Base-by-base conservation (phyloP, 441 rosid species). In the Gossypium schwendimanii region DNA sequence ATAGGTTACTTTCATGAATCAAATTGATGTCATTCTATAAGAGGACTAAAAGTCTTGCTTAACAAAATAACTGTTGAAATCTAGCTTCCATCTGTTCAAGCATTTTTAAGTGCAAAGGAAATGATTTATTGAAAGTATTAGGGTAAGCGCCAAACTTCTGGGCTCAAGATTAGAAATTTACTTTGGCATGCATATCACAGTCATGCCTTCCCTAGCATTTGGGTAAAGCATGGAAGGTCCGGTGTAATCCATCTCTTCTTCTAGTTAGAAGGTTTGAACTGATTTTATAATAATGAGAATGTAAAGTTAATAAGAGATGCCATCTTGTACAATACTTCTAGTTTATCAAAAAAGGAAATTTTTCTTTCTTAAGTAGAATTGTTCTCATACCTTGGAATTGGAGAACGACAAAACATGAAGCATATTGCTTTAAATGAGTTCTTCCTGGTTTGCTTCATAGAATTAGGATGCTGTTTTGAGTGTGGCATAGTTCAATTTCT, bases 61-160 rank as follows among this genome's bases (percentile, higher is more conserved):
- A 47, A 66, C 55, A 47, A 24, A 31, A 68, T 24, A 50, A 17
- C 26, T 28, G 26, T 50, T 28, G 24, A n/a, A 68, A 50, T 26
- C 71, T 15, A 68, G 17, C 71, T 68, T 68, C 15, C 45, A 68
- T 50, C 58, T 47, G 14, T 55, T 66, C 57, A 66, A 47, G 23
- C 70, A 45, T 66, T 23, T 63, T 1, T 66, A 66, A 45, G 58
- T 49, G 18, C 41, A n/a, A 49, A 49, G 21, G 58, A 26, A 24
- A 23, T 47, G 17, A 23, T n/a, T 21, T 47, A 47, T 7, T 47
- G 21, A 14, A 45, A 24, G 41, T 66, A 49, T 49, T 24, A 24
- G 23, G 41, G 41, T n/a, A 49, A 66, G 58, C 28, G 44, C 26
- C 41, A 24, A 47, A 47, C 44, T n/a, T 49, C 41, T 45, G 57